Evolutionary conservation across 1,284 basidiomycete species (phyloP).

Genomic region (Moesziomyces globuligerus): DNA sequence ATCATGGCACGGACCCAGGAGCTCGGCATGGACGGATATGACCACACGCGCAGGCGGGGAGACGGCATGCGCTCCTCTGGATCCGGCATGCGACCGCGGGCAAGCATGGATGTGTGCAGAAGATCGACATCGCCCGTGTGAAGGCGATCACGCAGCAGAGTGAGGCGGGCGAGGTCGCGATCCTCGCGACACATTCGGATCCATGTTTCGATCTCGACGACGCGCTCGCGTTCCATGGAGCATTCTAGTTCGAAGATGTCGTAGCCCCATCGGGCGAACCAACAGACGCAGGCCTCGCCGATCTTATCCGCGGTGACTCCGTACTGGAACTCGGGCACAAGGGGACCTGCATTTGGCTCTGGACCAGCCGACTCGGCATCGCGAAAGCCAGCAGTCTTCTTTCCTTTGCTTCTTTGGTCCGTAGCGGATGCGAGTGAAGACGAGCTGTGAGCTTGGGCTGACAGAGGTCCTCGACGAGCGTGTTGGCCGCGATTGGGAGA

Average conservation of each 20-base stretch:
- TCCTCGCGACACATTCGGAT: conserved; percentile 32
- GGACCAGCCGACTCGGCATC: conserved; percentile 9
- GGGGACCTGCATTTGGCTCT: not conserved
- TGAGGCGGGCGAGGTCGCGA: conserved; percentile 20
- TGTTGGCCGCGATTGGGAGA: not conserved
- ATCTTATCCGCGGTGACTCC: conserved; percentile 87
- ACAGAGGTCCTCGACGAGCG: not conserved
- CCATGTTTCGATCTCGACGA: conserved; percentile 38
- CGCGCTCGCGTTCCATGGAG: conserved; percentile 60
- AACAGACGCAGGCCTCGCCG: conserved; percentile 86
- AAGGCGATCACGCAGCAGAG: conserved; percentile 33
- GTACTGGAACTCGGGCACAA: conserved; percentile 42
- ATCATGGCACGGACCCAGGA: conserved; percentile 80
- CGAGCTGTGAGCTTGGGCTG: not conserved
- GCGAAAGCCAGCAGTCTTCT: conserved; percentile 33
- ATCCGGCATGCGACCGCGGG: conserved; percentile 47
- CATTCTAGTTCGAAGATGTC: conserved; percentile 81
- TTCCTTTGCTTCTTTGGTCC: conserved; percentile 15
- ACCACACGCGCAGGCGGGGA: conserved; percentile 72
- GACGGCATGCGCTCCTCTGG: conserved; percentile 31
- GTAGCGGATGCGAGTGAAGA: conserved; percentile 1
- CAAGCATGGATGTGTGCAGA: conserved; percentile 43
- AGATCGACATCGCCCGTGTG: conserved; percentile 47
- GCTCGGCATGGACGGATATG: conserved; percentile 71
- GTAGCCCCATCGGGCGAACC: conserved; percentile 84